phyloP scores from a whole-genome alignment of 192 early-diverging fungal genomes.

The Martensiomyces pterosporus region DNA sequence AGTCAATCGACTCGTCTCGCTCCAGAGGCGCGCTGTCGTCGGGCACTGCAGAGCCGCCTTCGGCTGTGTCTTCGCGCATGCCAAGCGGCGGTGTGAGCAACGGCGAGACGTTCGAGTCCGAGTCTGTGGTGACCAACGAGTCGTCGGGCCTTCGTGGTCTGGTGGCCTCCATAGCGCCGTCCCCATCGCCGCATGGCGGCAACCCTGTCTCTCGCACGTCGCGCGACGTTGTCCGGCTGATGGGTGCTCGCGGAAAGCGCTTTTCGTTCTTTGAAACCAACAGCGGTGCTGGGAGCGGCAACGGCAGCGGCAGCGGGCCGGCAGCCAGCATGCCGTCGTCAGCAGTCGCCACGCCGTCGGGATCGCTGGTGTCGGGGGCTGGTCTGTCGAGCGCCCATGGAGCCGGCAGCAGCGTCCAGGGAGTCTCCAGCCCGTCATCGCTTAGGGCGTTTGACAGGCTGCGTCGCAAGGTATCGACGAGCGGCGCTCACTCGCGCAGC shows the following conservation, averaged over 20 bases:
- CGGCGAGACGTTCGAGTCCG: slow-evolving; percentile 1
- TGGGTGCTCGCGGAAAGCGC: slow-evolving; percentile 48
- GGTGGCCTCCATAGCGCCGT: slow-evolving; percentile 45
- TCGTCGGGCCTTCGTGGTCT: slow-evolving; percentile 33
- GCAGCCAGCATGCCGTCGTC: too few species aligned
- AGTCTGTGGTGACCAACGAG: neutral
- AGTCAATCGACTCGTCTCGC: slow-evolving; percentile 32
- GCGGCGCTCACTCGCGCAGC: slow-evolving; percentile 32
- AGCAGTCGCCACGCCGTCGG: too few species aligned
- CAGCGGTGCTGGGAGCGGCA: slow-evolving; percentile 7
- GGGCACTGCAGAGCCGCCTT: slow-evolving; percentile 1
- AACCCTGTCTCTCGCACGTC: slow-evolving; percentile 31
- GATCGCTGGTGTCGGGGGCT: too few species aligned
- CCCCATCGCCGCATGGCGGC: slow-evolving; percentile 1
- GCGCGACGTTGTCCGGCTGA: slow-evolving; percentile 48
- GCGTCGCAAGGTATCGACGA: slow-evolving; percentile 50
- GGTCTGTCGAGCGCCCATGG: slow-evolving; percentile 16
- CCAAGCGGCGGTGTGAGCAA: neutral
- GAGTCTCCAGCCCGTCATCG: slow-evolving; percentile 36
- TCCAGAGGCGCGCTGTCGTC: neutral
- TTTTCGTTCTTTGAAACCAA: slow-evolving; percentile 48
- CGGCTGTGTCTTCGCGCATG: neutral
- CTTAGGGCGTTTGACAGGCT: slow-evolving; percentile 45
- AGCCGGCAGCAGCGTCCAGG: slow-evolving; percentile 6
- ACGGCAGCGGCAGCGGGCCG: slow-evolving; percentile 1